Base-by-base conservation (phyloP, 371 early-diverging fungal species). In the Rhizopus delemar region DNA sequence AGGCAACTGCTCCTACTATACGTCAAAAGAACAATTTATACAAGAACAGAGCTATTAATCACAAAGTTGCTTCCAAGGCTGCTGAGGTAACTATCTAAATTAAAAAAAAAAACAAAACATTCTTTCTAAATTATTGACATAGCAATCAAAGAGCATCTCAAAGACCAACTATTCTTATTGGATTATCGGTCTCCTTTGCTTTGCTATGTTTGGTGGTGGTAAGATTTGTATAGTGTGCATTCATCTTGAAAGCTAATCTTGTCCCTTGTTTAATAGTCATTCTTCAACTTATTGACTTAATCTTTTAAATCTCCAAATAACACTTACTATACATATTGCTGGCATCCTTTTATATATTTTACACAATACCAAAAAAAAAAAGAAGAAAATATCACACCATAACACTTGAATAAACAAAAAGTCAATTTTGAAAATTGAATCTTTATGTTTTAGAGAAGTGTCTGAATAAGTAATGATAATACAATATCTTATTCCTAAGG, bases 1-100 rank as follows among this genome's bases (percentile, higher is more conserved):
- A 71, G 71, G 71, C 71, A 31, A 53, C 69, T 41, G 53, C 65
- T 9, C 62, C 68, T 41, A 61, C 65, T 31, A 68, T 71, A 15
- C 65, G 65, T 51, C 56, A 71, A 59, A 62, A 65, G 46, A 71
- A 71, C 34, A 49, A 51, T n/a, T 32, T 68, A 13, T 71, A 68
- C 39, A 60, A 68, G 41, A 62, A 68, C 48, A 50, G 63, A 59
- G 55, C 68, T 13, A 51, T 38, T 5, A 62, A 67, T 4, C 56
- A 59, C 28, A 36, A 29, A 41, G 57, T 63, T 9, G 63, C 63
- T 36, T 8, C 51, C n/a, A 66, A 66, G 31, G 56, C 59, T 32
- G 28, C 33, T 31, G 68, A 67, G 57, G 68, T 63, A 55, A 56
- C 8, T 22, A 52, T 9, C 12, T 31, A 5, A 22, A 22, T 9